Evolutionary conservation across 768 basidiomycete species (phyloP).

Genomic region (Lentinula boryana): DNA sequence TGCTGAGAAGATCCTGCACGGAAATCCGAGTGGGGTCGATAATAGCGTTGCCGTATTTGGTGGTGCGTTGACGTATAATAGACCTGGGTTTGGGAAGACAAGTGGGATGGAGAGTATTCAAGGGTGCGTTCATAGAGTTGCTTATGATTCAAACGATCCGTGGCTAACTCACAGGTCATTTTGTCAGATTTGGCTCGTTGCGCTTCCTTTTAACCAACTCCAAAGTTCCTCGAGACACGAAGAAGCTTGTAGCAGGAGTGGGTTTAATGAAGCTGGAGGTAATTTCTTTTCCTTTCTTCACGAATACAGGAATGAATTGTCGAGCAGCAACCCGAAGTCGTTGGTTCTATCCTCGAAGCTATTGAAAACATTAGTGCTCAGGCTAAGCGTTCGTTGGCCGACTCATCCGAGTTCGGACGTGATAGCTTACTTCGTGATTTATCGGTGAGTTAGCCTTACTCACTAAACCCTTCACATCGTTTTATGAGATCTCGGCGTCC

Average conservation of each 20-base stretch:
- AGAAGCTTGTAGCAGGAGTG: slow-evolving; percentile 90
- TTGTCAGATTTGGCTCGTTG: slow-evolving; percentile 77
- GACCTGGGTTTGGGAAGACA: slow-evolving; percentile 69
- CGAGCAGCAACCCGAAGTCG: slow-evolving; percentile 74
- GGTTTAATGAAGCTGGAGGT: slow-evolving; percentile 61
- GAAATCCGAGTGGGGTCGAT: slow-evolving; percentile 96
- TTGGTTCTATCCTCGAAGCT: slow-evolving; percentile 67
- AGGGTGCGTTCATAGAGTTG: slow-evolving; percentile 49
- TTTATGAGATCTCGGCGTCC: slow-evolving; percentile 9
- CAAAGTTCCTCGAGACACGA: slow-evolving; percentile 89
- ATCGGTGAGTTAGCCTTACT: slow-evolving; percentile 47
- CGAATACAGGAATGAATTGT: slow-evolving; percentile 1
- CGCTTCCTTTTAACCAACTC: slow-evolving; percentile 91
- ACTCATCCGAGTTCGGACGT: slow-evolving; percentile 60
- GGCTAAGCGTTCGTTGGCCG: slow-evolving; percentile 69
- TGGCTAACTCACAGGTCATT: neutral
- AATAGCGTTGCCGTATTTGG: slow-evolving; percentile 92
- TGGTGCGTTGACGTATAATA: slow-evolving; percentile 86
- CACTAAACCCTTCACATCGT: neutral
- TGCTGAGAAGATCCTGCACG: slow-evolving; percentile 93
- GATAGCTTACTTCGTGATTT: slow-evolving; percentile 57
- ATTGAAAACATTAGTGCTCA: slow-evolving; percentile 86
- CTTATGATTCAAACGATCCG: neutral
- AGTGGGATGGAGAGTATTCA: slow-evolving; percentile 82
- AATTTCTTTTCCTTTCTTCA: slow-evolving; percentile 15